phyloP scores from a whole-genome alignment of 805 yeast genomes.

The Kodamaea restingae region DNA sequence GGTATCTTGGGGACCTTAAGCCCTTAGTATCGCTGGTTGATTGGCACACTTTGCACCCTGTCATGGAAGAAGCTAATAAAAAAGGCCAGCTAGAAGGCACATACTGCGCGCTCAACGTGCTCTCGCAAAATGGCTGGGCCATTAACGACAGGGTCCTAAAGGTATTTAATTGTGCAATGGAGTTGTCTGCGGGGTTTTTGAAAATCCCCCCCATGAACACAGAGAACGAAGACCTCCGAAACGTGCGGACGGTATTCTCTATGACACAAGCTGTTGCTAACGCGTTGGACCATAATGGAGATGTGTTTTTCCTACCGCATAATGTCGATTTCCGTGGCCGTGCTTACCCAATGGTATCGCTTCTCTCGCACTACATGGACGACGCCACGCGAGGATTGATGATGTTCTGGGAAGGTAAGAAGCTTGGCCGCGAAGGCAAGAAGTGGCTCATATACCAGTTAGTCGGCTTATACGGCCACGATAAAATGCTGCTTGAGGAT shows the following conservation, averaged over 20 bases:
- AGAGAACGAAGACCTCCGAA: conserved; percentile 10
- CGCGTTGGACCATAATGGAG: conserved; percentile 29
- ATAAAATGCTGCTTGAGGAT: conserved; percentile 23
- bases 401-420: conserved; percentile 36
- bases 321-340: conserved; percentile 39
- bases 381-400: conserved; percentile 32
- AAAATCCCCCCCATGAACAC: conserved; percentile 16
- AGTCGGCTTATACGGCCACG: conserved; percentile 30
- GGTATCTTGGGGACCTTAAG: conserved; percentile 25
- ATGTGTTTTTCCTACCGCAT: conserved; percentile 36
- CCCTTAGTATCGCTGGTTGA: conserved; percentile 22
- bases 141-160: conserved; percentile 25
- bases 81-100: conserved; percentile 32
- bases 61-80: conserved; percentile 22
- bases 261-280: conserved; percentile 20
- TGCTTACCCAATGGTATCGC: conserved; percentile 36
- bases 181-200: conserved; percentile 18
- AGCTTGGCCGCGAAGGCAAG: conserved; percentile 33
- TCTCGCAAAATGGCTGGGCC: conserved; percentile 35
- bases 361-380: conserved; percentile 32
- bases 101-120: conserved; percentile 24
- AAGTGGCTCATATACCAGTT: conserved; percentile 39
- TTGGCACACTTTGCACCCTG: conserved; percentile 14
- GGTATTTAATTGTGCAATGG: conserved; percentile 20
- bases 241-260: conserved; percentile 19